Base-by-base conservation (phyloP, 1,284 basidiomycete genomes). In the Trichosporon faecale region DNA sequence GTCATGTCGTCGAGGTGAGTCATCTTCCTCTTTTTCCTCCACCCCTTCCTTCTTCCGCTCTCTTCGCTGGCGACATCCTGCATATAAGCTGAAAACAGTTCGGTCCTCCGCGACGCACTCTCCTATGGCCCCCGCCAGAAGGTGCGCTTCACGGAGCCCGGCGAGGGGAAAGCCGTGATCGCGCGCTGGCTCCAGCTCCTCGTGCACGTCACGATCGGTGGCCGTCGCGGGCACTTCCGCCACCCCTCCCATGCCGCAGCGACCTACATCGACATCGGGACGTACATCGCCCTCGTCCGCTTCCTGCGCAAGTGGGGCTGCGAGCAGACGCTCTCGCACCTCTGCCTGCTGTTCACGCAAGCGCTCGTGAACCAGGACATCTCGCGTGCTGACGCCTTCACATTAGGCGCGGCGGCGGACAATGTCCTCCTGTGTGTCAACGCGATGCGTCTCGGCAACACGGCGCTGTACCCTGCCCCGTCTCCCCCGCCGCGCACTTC, bases 41-140 rank as follows among this genome's bases (percentile, higher is more conserved):
- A n/a, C n/a, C n/a, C n/a, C n/a, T n/a, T n/a, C n/a, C n/a, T n/a
- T n/a, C 27, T 25, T 33, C 18, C 35, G 23, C 52, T 11, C 23
- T 25, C 23, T 25, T 25, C 23, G 14, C n/a, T n/a, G n/a, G n/a
- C n/a, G n/a, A n/a, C n/a, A n/a, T n/a, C n/a, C n/a, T n/a, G n/a
- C n/a, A n/a, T n/a, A n/a, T 9, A 7, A 21, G 35, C 67, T 68
- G 25, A 68, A 35, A 0, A 33, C 67, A 68, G 67, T 52, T 37
- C 67, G 18, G 63, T 69, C 1, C 60, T 69, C 21, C 64, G 68
- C 21, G 68, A 69, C 40, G 44, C 57, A 11, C 57, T 61, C 27
- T 33, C 57, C 27, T 33, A 61, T 29, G 21, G 21, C 9, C 18
- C 57, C 8, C 57, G 57, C 2, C 29, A 29, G 16, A 29, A 31